Conservation (phyloP, 805 yeast genomes). For the Lipomyces lipofer region DNA sequence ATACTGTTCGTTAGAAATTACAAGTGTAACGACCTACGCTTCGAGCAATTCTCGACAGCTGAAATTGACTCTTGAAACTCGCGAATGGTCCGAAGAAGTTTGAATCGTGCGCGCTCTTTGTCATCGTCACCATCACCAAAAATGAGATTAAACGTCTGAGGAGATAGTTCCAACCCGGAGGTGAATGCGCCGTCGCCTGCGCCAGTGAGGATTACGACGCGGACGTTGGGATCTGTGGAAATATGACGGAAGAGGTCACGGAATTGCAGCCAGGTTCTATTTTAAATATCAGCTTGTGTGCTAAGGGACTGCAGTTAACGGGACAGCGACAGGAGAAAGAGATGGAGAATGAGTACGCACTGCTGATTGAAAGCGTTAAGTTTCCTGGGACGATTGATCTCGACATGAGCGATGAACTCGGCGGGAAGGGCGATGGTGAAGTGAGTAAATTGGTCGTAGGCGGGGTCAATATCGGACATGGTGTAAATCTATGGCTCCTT, state of each 20-base stretch:
- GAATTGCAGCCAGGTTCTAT: constrained; percentile 59
- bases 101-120: constrained; percentile 35
- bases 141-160: constrained; percentile 11
- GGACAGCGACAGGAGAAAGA: too few species aligned
- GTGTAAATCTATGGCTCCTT: too few species aligned
- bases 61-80: constrained; percentile 44
- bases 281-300: not conserved
- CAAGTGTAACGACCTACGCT: constrained; percentile 13
- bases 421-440: constrained; percentile 46
- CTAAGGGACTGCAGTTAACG: too few species aligned
- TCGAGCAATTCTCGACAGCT: constrained; percentile 28
- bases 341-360: constrained; percentile 1
- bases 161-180: constrained; percentile 62
- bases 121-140: constrained; percentile 22
- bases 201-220: constrained; percentile 59
- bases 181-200: constrained; percentile 56
- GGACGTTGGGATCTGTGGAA: constrained; percentile 48
- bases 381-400: constrained; percentile 59
- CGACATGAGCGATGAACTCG: constrained; percentile 55
- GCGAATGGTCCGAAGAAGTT: constrained; percentile 44
- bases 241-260: constrained; percentile 49
- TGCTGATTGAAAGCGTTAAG: constrained; percentile 54
- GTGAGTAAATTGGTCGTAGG: constrained; percentile 36
- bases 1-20: not conserved
- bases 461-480: too few species aligned